A percentile compares a stretch with the other conserved stretches of the same genome.
phyloP scores from a whole-genome alignment of 139 green algal species.

The Chlorella sp. region DNA sequence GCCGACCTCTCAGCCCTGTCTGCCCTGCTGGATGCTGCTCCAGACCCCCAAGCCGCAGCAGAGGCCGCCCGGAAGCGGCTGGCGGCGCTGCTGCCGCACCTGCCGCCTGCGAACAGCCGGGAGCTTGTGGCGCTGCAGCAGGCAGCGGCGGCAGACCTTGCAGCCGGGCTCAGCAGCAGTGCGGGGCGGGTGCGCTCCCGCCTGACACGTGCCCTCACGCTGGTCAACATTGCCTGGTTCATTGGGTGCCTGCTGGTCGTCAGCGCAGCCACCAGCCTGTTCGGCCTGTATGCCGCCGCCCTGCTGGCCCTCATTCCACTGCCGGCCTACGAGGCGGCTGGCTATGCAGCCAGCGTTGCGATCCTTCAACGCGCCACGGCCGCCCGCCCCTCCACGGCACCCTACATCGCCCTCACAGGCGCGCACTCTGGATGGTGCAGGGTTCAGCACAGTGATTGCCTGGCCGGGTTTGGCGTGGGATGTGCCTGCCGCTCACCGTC shows the following conservation, averaged over 20 bases:
- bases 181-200: background rate
- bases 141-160: background rate
- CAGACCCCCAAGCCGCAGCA: background rate
- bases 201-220: background rate
- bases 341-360: background rate
- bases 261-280: background rate
- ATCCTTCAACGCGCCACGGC: background rate
- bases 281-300: background rate
- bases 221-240: slow-evolving; percentile 23
- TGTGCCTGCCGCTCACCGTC: too few species aligned
- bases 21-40: background rate
- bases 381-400: background rate
- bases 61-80: background rate
- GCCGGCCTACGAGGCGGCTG: slow-evolving; percentile 1
- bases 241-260: background rate
- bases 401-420: slow-evolving; percentile 7
- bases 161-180: background rate
- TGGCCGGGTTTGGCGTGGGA: too few species aligned
- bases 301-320: slow-evolving; percentile 5
- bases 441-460: too few species aligned
- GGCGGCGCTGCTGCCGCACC: background rate
- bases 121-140: background rate
- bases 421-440: too few species aligned
- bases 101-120: background rate
- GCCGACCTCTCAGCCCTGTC: background rate